Conservation (phyloP, 2,329 filamentous ascomycete genomes). For the Blastomyces percursus region DNA sequence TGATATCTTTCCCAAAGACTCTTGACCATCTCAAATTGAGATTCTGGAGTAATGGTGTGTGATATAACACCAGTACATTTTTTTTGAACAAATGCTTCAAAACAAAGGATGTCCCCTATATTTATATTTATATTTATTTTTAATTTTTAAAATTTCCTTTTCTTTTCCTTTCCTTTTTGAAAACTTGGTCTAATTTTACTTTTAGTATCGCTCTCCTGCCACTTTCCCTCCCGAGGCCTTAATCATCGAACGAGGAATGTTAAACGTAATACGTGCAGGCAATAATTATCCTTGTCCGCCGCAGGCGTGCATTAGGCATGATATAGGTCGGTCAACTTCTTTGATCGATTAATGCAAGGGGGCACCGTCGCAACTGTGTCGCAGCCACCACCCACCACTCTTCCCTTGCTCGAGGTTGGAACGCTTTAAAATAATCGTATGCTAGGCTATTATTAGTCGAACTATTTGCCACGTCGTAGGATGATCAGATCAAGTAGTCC, state of each 20-base stretch:
- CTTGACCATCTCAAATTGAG: background rate
- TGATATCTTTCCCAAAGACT: background rate
- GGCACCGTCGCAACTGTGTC: background rate
- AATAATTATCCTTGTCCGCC: background rate
- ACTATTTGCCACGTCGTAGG: background rate
- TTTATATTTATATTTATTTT: too few relatives aligned
- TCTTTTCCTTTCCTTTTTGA: too few relatives aligned
- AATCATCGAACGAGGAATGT: background rate
- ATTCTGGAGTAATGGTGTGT: too few relatives aligned
- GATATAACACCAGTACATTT: too few relatives aligned
- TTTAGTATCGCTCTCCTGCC: background rate
- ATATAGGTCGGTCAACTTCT: background rate
- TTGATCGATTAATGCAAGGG: background rate
- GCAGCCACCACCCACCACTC: background rate
- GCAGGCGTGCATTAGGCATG: background rate
- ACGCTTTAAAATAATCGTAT: background rate
- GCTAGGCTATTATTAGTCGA: background rate
- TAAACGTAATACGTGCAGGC: too few relatives aligned
- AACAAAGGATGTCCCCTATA: too few relatives aligned
- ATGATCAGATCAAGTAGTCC: background rate
- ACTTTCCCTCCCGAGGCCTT: background rate
- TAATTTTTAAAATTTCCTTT: too few relatives aligned
- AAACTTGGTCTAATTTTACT: too few relatives aligned
- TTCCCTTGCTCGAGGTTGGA: background rate
- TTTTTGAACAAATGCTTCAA: too few relatives aligned